These are phyloP conservation scores for Arabidopsis hybrid DNA, from an alignment of 441 rosid species.

Conservation along the genomic window DNA sequence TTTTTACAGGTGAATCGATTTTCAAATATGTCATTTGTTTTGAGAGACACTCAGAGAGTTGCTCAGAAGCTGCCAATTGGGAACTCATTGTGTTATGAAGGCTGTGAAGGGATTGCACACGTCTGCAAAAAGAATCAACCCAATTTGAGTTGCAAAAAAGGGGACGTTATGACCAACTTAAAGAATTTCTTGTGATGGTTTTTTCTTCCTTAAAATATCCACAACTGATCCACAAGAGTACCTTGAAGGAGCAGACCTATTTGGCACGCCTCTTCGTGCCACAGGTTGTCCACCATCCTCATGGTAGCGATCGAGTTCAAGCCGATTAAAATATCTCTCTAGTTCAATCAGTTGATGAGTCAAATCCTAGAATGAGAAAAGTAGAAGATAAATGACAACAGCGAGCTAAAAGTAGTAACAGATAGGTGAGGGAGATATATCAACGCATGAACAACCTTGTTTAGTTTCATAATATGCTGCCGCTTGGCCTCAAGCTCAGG, in stretches of 20 bases:
- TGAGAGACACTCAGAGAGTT: conserved; percentile 85
- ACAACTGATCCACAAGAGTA: conserved; percentile 43
- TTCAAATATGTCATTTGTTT: conserved; percentile 83
- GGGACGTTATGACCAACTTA: conserved; percentile 9
- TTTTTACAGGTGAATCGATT: conserved; percentile 71
- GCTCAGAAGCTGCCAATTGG: conserved; percentile 88
- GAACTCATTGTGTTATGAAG: conserved; percentile 78
- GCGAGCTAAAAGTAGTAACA: conserved; percentile 33
- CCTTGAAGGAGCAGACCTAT: conserved; percentile 76
- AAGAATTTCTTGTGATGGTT: conserved; percentile 10
- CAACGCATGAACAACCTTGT: conserved; percentile 61
- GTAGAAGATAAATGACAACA: conserved; percentile 31
- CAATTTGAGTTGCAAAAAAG: conserved; percentile 31
- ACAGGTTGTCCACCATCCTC: conserved; percentile 57
- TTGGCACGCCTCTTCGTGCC: conserved; percentile 56
- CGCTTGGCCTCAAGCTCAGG: conserved; percentile 87
- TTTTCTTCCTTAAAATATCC: neutral
- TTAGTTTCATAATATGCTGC: conserved; percentile 64
- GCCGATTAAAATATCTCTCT: conserved; percentile 88
- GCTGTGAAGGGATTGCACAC: conserved; percentile 69
- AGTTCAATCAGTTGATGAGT: conserved; percentile 84
- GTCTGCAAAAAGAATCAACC: conserved; percentile 59
- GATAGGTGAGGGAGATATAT: conserved; percentile 25
- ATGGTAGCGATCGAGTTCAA: conserved; percentile 83
- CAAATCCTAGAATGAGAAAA: conserved; percentile 66